Percentiles rank a stretch among this genome's conserved stretches.
Evolutionary conservation across 208 protist genomes (phyloP).

Genomic region (Angomonas ambiguus): DNA sequence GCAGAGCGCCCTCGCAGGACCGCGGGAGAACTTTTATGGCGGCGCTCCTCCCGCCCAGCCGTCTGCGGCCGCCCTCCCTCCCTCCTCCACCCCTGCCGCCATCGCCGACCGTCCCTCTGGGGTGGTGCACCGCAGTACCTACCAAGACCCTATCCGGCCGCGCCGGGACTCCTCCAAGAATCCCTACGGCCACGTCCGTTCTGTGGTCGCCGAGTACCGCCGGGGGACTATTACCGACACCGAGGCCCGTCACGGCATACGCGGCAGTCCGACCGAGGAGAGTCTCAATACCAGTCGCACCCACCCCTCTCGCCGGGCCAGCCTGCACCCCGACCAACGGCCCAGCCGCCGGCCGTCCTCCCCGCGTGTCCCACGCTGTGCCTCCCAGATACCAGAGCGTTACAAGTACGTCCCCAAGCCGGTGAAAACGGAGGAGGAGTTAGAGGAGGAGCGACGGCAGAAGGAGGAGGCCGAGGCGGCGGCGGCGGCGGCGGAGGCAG

Average conservation of each 20-base stretch:
- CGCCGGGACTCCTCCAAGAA: conserved; percentile 9
- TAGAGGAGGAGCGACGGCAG: conserved; percentile 1
- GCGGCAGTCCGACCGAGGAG: not conserved
- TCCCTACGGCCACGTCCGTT: conserved; percentile 48
- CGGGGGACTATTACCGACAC: conserved; percentile 45
- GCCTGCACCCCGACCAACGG: conserved; percentile 1
- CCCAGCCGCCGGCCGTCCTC: not conserved
- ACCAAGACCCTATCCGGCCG: not conserved
- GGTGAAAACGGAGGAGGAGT: conserved; percentile 24
- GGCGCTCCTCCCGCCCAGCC: not conserved
- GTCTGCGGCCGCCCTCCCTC: not conserved
- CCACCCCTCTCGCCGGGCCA: not conserved
- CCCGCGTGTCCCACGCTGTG: conserved; percentile 30
- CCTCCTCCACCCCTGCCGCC: not conserved
- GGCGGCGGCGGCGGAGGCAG: not conserved
- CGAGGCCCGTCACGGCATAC: conserved; percentile 24
- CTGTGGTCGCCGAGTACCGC: conserved; percentile 50
- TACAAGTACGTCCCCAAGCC: conserved; percentile 50
- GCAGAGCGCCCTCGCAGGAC: conserved; percentile 25
- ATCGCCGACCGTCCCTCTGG: conserved; percentile 4
- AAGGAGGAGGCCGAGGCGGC: not conserved
- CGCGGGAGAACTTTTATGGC: conserved; percentile 16
- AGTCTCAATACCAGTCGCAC: not conserved
- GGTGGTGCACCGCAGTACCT: not conserved
- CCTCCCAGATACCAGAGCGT: conserved; percentile 43